Base-by-base conservation (phyloP, 176 grass and related monocot species). In the Oryza coarctata region DNA sequence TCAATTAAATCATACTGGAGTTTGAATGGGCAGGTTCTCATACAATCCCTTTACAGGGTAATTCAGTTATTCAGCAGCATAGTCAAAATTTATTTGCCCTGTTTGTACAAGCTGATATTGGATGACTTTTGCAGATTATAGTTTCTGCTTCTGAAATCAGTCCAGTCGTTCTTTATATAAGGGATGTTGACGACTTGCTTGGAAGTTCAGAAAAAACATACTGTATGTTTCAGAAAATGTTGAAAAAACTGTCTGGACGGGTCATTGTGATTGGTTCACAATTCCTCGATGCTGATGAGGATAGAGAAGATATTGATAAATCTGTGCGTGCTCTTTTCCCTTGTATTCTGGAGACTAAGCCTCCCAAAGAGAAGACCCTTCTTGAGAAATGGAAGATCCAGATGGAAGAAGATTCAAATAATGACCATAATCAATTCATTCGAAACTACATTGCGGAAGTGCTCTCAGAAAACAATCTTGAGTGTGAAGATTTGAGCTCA, bases 41-140 rank as follows among this genome's bases (percentile, higher is more conserved):
- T 98, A 36, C 76, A 81, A 33, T 87, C 87, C 72, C 80, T 98
- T 68, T 89, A 95, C 79, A 93, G 93, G 91, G 96, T 98, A 94
- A 77, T 82, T 79, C 58, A 61, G 36, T n/a, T 70, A 80, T 23
- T 35, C 57, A 83, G 22, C 31, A 65, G 34, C 62, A 52, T 80
- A 27, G 63, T 84, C 9, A 12, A 66, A 12, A 23, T 66, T 47
- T 8, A 29, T 2, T 2, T 79, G 40, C 23, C 3, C 12, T 74
- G 44, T 15, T 84, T 80, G 28, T 74, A 74, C 49, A 32, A 88
- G 23, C 47, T 87, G 22, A 88, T 84, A 65, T 39, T 74, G 22
- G 10, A 41, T 28, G 13, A 1, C 25, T 83, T 70, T 82, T 74
- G 80, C 84, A 98, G 92, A 78, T 91, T 40, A 74, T 93, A 47